These are phyloP conservation scores for Vanderwaltozyma yarrowii DNA, from an alignment of 805 yeast genomes.

Conservation along the genomic window DNA sequence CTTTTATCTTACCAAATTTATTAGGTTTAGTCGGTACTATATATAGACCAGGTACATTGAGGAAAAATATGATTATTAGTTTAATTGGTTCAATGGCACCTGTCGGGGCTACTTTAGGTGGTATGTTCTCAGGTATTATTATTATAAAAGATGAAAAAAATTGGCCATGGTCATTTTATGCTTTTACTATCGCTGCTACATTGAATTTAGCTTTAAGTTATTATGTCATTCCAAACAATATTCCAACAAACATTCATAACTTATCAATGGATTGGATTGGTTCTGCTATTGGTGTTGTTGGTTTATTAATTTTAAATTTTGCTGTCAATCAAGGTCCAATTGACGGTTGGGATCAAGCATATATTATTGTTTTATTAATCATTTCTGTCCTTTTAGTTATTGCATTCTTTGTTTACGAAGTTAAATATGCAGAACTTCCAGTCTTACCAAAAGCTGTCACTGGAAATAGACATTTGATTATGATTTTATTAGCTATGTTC, in stretches of 20 bases:
- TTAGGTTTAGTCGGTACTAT: slow-evolving; percentile 45
- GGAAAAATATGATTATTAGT: slow-evolving; percentile 44
- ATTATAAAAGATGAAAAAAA: slow-evolving; percentile 11
- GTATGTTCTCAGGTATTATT: slow-evolving; percentile 40
- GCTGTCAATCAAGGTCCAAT: slow-evolving; percentile 70
- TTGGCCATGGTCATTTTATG: slow-evolving; percentile 27
- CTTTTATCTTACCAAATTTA: slow-evolving; percentile 48
- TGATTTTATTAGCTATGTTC: slow-evolving; percentile 41
- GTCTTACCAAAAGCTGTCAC: slow-evolving; percentile 44
- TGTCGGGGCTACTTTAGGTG: slow-evolving; percentile 46
- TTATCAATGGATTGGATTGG: slow-evolving; percentile 42
- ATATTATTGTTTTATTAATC: slow-evolving; percentile 46
- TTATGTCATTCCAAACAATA: slow-evolving; percentile 22
- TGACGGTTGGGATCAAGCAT: slow-evolving; percentile 54
- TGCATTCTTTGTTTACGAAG: slow-evolving; percentile 42
- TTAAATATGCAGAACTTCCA: slow-evolving; percentile 37
- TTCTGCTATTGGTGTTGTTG: slow-evolving; percentile 45
- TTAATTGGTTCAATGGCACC: slow-evolving; percentile 52
- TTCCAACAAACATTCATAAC: slow-evolving; percentile 19
- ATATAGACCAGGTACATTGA: slow-evolving; percentile 33
- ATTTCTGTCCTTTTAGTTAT: slow-evolving; percentile 37
- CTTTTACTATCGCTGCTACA: slow-evolving; percentile 15
- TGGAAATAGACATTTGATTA: slow-evolving; percentile 32
- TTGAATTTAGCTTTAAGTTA: slow-evolving; percentile 10
- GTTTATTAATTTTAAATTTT: slow-evolving; percentile 54